A percentile compares a stretch with the other conserved stretches of the same genome.
phyloP scores from a whole-genome alignment of 768 basidiomycete genomes.

The Cystofilobasidium bisporidii region DNA sequence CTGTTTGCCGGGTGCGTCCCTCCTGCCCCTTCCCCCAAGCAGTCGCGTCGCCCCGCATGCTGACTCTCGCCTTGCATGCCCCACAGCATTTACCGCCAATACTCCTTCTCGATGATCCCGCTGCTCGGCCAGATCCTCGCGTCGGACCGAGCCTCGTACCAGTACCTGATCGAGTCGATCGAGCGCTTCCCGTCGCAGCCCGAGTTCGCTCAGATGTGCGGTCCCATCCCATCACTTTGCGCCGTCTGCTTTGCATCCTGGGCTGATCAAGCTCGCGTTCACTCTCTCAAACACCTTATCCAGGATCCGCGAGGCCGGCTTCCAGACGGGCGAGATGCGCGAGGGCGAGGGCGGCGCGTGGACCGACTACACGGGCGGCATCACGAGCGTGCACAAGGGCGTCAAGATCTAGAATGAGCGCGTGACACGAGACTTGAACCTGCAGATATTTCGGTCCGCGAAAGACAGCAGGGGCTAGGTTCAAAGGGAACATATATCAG shows the following conservation, averaged over 20 bases:
- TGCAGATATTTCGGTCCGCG: no score
- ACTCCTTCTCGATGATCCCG: slow-evolving; percentile 92
- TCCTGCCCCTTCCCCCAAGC: not conserved
- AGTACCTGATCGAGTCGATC: slow-evolving; percentile 92
- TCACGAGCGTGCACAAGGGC: slow-evolving; percentile 53
- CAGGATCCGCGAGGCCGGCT: slow-evolving; percentile 41
- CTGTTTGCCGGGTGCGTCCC: slow-evolving; percentile 63
- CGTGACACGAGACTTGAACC: no score
- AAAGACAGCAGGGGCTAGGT: no score
- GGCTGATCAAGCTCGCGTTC: no score
- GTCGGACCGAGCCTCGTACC: slow-evolving; percentile 81
- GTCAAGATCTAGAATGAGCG: slow-evolving; percentile 10
- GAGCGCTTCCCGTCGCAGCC: slow-evolving; percentile 80
- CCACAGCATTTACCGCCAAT: slow-evolving; percentile 76
- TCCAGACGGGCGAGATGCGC: slow-evolving; percentile 40
- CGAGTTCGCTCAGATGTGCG: slow-evolving; percentile 71
- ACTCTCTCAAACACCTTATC: no score
- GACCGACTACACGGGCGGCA: slow-evolving; percentile 76
- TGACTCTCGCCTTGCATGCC: not conserved
- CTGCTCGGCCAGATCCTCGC: slow-evolving; percentile 93
- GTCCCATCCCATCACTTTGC: not conserved
- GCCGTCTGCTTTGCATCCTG: no score
- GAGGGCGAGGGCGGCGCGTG: slow-evolving; percentile 47
- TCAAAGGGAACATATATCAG: no score
- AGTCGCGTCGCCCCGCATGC: not conserved